A percentile compares a stretch with the other conserved stretches of the same genome.
phyloP scores from a whole-genome alignment of 2,329 filamentous ascomycete genomes.

The Sporothrix sp. region DNA sequence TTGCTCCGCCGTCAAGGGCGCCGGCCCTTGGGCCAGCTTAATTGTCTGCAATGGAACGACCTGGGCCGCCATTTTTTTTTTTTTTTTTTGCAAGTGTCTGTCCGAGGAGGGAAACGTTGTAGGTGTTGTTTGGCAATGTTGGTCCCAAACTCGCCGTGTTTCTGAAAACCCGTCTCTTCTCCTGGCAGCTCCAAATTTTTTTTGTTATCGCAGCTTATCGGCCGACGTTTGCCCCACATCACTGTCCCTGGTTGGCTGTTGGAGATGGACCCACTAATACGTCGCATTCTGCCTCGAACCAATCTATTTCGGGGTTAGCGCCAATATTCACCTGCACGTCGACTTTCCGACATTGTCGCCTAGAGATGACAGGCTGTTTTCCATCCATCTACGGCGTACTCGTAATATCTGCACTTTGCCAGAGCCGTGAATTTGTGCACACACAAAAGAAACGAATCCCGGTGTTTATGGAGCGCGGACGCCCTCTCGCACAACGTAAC shows the following conservation, averaged over 20 bases:
- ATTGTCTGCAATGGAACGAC: constrained; percentile 70
- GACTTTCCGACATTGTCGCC: no score
- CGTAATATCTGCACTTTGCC: no score
- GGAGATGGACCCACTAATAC: no score
- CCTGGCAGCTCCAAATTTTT: constrained; percentile 10
- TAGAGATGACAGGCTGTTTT: no score
- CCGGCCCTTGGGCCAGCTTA: constrained; percentile 74
- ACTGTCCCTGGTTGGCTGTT: neutral
- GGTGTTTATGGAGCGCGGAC: no score
- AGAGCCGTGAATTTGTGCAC: no score
- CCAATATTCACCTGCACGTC: neutral
- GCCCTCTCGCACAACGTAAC: no score
- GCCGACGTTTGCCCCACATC: neutral
- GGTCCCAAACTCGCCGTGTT: neutral
- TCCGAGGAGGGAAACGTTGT: neutral
- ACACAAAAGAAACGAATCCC: no score
- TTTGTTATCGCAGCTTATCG: constrained; percentile 9
- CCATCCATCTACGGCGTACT: no score
- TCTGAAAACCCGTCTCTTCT: no score
- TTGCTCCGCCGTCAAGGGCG: constrained; percentile 81
- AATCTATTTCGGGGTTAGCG: neutral
- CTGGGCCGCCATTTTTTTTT: constrained; percentile 65
- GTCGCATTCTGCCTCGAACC: neutral
- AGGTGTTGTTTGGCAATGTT: neutral
- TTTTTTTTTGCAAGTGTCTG: neutral